These are phyloP conservation scores for Amanita pseudoporphyria DNA, from an alignment of 768 basidiomycete species.

Conservation along the genomic window DNA sequence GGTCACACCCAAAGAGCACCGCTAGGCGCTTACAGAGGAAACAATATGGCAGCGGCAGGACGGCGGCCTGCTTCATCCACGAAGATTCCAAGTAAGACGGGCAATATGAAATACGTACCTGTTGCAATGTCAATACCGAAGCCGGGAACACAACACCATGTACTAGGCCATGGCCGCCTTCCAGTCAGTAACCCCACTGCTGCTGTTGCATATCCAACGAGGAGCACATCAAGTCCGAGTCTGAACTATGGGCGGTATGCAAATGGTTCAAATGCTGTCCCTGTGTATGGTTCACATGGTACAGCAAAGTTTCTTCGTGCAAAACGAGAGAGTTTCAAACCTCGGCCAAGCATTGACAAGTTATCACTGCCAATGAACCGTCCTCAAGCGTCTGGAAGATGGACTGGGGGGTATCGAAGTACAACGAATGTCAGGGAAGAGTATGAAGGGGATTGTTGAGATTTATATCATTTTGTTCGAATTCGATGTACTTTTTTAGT, in stretches of 20 bases:
- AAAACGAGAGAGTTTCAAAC: slow-evolving; percentile 69
- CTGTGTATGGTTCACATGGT: slow-evolving; percentile 32
- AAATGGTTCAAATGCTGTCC: slow-evolving; percentile 15
- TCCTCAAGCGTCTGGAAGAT: slow-evolving; percentile 13
- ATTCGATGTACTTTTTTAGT: not conserved
- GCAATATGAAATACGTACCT: slow-evolving; percentile 16
- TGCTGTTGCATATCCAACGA: slow-evolving; percentile 13
- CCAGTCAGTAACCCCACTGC: slow-evolving; percentile 22
- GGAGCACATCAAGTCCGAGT: slow-evolving; percentile 11
- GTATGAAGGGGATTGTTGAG: slow-evolving; percentile 28
- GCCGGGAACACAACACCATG: slow-evolving; percentile 41
- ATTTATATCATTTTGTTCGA: not conserved
- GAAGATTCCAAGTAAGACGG: slow-evolving; percentile 35
- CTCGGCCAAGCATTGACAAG: slow-evolving; percentile 62
- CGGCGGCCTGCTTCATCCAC: slow-evolving; percentile 36
- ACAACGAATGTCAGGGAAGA: slow-evolving; percentile 37
- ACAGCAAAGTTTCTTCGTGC: slow-evolving; percentile 23
- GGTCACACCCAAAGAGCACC: slow-evolving; percentile 25
- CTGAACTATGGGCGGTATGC: slow-evolving; percentile 16
- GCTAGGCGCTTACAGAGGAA: slow-evolving; percentile 31
- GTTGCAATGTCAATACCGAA: slow-evolving; percentile 41
- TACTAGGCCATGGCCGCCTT: slow-evolving; percentile 44
- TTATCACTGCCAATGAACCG: slow-evolving; percentile 19
- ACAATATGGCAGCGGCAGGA: slow-evolving; percentile 19
- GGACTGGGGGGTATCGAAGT: slow-evolving; percentile 20